phyloP scores from a whole-genome alignment of 768 basidiomycete genomes.

The Amanita polypyramis region DNA sequence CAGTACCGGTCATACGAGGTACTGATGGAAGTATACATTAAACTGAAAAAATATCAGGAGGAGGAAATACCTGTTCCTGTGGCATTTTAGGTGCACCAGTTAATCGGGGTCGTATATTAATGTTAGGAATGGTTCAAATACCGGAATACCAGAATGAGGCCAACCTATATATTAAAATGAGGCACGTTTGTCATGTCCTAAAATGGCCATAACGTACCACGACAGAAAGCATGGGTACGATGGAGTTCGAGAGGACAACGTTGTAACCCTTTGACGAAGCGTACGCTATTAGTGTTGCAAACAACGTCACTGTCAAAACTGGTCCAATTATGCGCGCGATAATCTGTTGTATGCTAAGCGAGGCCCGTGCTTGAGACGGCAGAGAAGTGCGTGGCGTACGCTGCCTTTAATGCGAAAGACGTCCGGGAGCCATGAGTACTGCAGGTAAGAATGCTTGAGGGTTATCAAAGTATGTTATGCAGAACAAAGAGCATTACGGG shows the following conservation, averaged over 20 bases:
- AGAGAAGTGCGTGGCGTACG: slow-evolving; percentile 29
- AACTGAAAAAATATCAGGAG: not conserved
- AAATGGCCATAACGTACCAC: slow-evolving; percentile 48
- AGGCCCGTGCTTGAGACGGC: slow-evolving; percentile 8
- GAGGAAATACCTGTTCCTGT: slow-evolving; percentile 49
- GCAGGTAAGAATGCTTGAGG: not conserved
- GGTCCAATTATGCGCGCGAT: slow-evolving; percentile 67
- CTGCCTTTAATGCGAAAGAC: slow-evolving; percentile 78
- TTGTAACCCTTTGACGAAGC: slow-evolving; percentile 44
- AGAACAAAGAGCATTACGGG: slow-evolving; percentile 24
- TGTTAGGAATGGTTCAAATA: slow-evolving; percentile 19
- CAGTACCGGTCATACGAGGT: slow-evolving; percentile 83
- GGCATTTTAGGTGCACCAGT: slow-evolving; percentile 1
- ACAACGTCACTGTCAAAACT: slow-evolving; percentile 74
- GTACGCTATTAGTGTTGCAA: slow-evolving; percentile 53
- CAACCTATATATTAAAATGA: slow-evolving; percentile 41
- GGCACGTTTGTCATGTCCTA: not conserved
- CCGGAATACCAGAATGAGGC: slow-evolving; percentile 84
- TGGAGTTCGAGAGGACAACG: slow-evolving; percentile 67
- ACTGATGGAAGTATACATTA: slow-evolving; percentile 21
- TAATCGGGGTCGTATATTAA: not conserved
- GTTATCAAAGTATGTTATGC: not conserved
- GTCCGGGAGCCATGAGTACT: slow-evolving; percentile 90
- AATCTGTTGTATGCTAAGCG: slow-evolving; percentile 33
- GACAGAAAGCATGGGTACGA: slow-evolving; percentile 81